Percentiles rank a stretch among this genome's conserved stretches.
Evolutionary conservation across 805 yeast genomes (phyloP).

Genomic region (Candida multigemmis): DNA sequence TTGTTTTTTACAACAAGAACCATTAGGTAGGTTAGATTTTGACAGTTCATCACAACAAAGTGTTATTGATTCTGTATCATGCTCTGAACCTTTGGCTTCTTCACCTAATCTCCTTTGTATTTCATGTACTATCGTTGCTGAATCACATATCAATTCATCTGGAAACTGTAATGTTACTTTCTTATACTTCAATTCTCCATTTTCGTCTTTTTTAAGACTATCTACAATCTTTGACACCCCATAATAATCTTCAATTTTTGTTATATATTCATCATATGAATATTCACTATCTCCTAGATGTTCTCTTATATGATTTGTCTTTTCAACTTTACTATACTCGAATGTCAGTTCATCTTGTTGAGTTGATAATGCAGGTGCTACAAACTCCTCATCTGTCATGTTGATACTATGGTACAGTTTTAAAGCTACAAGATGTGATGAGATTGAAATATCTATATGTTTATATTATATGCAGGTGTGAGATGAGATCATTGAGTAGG

Average conservation of each 20-base stretch:
- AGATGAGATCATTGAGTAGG: neutral
- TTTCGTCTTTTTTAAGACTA: conserved; percentile 25
- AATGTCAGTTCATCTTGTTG: conserved; percentile 57
- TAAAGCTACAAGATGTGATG: conserved; percentile 3
- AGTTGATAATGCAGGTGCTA: conserved; percentile 70
- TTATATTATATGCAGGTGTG: no score
- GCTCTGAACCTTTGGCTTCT: neutral
- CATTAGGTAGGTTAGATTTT: neutral
- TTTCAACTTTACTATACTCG: conserved; percentile 33
- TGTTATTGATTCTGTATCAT: neutral
- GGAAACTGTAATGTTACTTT: conserved; percentile 86
- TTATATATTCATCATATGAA: conserved; percentile 15
- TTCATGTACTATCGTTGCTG: conserved; percentile 57
- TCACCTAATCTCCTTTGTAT: conserved; percentile 32
- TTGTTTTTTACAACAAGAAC: neutral
- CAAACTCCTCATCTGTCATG: conserved; percentile 8
- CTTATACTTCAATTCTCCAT: conserved; percentile 19
- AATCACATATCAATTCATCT: conserved; percentile 68
- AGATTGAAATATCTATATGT: conserved; percentile 1
- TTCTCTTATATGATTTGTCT: conserved; percentile 9
- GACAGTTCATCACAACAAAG: neutral
- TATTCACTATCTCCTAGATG: conserved; percentile 14
- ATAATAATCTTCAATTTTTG: conserved; percentile 43
- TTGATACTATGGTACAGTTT: conserved; percentile 1
- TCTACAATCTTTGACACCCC: conserved; percentile 38